phyloP scores from a whole-genome alignment of 192 early-diverging fungal species.

The Entomortierella beljakovae region DNA sequence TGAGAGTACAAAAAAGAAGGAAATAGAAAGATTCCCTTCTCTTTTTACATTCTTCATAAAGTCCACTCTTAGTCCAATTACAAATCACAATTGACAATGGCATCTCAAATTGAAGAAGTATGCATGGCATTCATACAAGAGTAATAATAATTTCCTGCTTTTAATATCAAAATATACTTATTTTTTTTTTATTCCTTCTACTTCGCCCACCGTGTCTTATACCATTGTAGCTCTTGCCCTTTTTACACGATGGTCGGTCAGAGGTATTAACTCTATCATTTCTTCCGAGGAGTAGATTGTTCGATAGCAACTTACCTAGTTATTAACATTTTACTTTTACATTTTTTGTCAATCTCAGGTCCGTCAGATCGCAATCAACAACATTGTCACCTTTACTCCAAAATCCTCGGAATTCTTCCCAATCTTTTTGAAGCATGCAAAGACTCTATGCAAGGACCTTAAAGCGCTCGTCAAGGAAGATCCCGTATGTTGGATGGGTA shows the following conservation, averaged over 20 bases:
- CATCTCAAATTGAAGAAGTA: conserved; percentile 46
- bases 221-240: conserved; percentile 71
- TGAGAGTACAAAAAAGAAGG: too few species aligned
- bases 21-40: too few species aligned
- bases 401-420: conserved; percentile 68
- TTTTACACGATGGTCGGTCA: conserved; percentile 76
- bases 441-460: conserved; percentile 73
- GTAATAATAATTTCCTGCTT: not conserved
- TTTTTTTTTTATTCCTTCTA: not conserved
- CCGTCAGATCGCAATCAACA: conserved; percentile 82
- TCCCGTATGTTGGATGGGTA: conserved; percentile 56
- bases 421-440: conserved; percentile 68
- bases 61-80: too few species aligned
- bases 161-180: not conserved
- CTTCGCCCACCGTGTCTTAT: conserved; percentile 23
- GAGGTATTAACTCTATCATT: conserved; percentile 61
- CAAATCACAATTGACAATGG: too few species aligned
- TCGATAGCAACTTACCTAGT: not conserved
- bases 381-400: conserved; percentile 77
- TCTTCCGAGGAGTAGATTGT: not conserved
- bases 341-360: conserved; percentile 55
- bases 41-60: too few species aligned
- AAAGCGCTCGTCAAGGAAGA: conserved; percentile 77
- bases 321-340: not conserved
- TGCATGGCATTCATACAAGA: not conserved